Evolutionary conservation across 441 rosid genomes (phyloP).

Genomic region (Syzygium syzygioides): DNA sequence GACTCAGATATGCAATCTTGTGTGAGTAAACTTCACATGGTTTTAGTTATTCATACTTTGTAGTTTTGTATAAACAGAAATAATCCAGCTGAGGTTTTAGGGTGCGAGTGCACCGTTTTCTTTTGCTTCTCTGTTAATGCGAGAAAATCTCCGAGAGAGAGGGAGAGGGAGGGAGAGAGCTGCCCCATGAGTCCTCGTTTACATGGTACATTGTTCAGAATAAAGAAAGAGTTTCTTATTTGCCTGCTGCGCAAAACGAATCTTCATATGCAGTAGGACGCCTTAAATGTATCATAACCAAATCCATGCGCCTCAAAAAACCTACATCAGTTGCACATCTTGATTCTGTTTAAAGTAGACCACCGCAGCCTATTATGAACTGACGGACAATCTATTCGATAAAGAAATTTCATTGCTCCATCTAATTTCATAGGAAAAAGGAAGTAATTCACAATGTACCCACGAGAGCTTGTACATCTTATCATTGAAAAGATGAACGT

Average conservation of each 20-base stretch:
- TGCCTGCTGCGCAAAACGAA: not conserved
- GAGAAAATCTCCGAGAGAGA: not conserved
- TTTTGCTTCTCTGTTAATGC: not conserved
- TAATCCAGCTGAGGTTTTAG: not conserved
- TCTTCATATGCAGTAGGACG: not conserved
- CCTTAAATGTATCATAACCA: not conserved
- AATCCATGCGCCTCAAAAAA: not conserved
- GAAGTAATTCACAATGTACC: fast-evolving
- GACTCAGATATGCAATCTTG: not conserved
- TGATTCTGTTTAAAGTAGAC: not conserved
- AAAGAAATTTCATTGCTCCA: not conserved
- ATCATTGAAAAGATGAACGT: not conserved
- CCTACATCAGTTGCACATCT: not conserved
- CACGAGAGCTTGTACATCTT: fast-evolving
- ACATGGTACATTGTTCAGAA: not conserved
- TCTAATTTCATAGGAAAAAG: not conserved
- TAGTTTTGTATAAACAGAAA: not conserved
- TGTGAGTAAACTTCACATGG: not conserved
- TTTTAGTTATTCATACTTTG: not conserved
- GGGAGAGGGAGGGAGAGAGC: not conserved
- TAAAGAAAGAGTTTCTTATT: not conserved
- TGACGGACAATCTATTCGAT: not conserved
- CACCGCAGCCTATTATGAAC: not conserved
- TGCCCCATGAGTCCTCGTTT: not conserved
- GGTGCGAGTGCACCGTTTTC: not conserved